Conservation (phyloP, 2,329 filamentous ascomycete species). For the Endoconidiophora laricicola region DNA sequence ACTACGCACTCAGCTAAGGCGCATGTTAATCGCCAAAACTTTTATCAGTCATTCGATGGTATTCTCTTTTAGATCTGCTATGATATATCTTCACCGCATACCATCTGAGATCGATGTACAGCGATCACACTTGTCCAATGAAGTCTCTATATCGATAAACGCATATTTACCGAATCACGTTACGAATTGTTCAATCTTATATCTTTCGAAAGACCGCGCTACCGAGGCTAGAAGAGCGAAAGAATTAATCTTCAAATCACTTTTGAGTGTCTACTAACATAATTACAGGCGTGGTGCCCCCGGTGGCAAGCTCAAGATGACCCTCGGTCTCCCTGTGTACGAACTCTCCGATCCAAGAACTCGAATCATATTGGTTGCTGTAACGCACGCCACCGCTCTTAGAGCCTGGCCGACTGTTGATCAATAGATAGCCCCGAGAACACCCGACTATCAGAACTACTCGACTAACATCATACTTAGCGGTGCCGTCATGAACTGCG, state of each 20-base stretch:
- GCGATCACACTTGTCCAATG: too few species aligned
- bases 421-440: conserved; percentile 14
- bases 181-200: neutral
- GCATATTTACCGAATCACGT: too few species aligned
- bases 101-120: too few species aligned
- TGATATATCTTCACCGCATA: too few species aligned
- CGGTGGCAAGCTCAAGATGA: conserved; percentile 99
- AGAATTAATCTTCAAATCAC: conserved; percentile 4
- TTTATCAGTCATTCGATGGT: too few species aligned
- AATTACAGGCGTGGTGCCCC: conserved; percentile 62
- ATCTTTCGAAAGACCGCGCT: neutral
- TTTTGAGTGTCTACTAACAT: conserved; percentile 20
- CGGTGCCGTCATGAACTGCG: conserved; percentile 99
- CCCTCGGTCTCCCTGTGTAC: conserved; percentile 99
- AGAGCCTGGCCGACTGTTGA: neutral
- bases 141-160: too few species aligned
- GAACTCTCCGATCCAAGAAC: conserved; percentile 20
- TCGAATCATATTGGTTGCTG: neutral
- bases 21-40: too few species aligned
- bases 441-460: neutral
- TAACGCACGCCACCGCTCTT: conserved; percentile 5
- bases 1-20: too few species aligned
- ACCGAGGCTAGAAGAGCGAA: neutral
- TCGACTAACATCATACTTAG: conserved; percentile 28
- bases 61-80: too few species aligned